Conservation (phyloP, 106 monocot genomes). For the Phalaenopsis equestris region DNA sequence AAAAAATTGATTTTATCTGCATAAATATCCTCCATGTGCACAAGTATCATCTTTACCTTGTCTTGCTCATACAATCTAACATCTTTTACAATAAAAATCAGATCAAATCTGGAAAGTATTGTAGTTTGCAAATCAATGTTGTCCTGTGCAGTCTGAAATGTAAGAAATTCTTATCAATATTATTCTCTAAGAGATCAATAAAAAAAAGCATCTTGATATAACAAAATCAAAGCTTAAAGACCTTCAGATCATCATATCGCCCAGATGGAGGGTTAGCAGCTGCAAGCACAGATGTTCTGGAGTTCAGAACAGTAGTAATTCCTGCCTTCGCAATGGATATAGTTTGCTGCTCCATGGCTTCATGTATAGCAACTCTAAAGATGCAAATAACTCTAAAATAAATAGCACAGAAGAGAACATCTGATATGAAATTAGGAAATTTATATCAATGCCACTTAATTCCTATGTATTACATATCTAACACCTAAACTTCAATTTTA, state of each 20-base stretch:
- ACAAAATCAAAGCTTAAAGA: constrained; percentile 5
- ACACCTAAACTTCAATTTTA: too few relatives aligned
- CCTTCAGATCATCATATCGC: constrained; percentile 99
- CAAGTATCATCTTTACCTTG: constrained; percentile 38
- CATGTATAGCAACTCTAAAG: constrained; percentile 92
- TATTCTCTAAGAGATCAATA: background rate
- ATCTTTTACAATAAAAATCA: constrained; percentile 98
- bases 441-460: too few relatives aligned
- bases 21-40: background rate
- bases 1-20: too few relatives aligned
- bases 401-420: background rate
- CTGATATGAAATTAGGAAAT: background rate
- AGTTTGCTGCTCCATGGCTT: constrained; percentile 99
- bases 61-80: constrained; percentile 77
- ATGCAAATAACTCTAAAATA: constrained; percentile 2
- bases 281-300: constrained; percentile 95
- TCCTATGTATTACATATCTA: too few relatives aligned
- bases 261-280: constrained; percentile 98
- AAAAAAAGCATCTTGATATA: background rate
- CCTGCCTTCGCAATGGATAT: constrained; percentile 99
- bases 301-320: constrained; percentile 95
- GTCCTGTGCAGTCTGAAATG: constrained; percentile 88
- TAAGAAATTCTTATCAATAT: constrained; percentile 4
- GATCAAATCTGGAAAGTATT: constrained; percentile 97
- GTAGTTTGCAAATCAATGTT: constrained; percentile 99